Conservation (phyloP, 495 filamentous ascomycete genomes). For the Penicillium cinerascens region DNA sequence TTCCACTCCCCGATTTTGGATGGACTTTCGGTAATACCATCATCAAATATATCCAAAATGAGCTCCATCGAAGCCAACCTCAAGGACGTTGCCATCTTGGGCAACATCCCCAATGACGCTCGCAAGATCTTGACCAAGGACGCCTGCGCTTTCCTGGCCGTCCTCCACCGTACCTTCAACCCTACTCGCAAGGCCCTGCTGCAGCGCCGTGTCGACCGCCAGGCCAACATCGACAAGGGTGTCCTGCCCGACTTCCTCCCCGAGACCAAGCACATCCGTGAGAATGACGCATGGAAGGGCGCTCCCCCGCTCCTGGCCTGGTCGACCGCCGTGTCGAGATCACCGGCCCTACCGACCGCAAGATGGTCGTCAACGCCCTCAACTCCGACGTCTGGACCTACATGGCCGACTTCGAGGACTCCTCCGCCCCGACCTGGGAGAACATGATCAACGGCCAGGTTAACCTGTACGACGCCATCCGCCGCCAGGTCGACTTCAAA, state of each 20-base stretch:
- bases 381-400: constrained; percentile 99
- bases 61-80: constrained; percentile 69
- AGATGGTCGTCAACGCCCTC: constrained; percentile 99
- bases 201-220: constrained; percentile 78
- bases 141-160: constrained; percentile 87
- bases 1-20: neutral
- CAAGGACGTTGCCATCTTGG: constrained; percentile 84
- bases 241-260: constrained; percentile 91
- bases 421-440: constrained; percentile 95
- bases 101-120: constrained; percentile 69
- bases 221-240: constrained; percentile 93
- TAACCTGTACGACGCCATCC: constrained; percentile 96
- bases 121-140: constrained; percentile 90
- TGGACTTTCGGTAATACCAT: neutral
- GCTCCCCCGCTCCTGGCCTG: constrained; percentile 86
- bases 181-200: constrained; percentile 82
- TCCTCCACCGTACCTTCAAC: constrained; percentile 95
- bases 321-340: constrained; percentile 98
- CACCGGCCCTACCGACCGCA: constrained; percentile 94
- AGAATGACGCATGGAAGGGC: constrained; percentile 91
- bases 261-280: constrained; percentile 93
- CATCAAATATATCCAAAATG: constrained; percentile 49
- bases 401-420: constrained; percentile 99
- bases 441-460: constrained; percentile 99
- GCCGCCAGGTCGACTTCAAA: constrained; percentile 94